Evolutionary conservation across 2,329 filamentous ascomycete species (phyloP), one percentile per base, ranked within the genome.

Genomic region (Aspergillus arachidicola): DNA sequence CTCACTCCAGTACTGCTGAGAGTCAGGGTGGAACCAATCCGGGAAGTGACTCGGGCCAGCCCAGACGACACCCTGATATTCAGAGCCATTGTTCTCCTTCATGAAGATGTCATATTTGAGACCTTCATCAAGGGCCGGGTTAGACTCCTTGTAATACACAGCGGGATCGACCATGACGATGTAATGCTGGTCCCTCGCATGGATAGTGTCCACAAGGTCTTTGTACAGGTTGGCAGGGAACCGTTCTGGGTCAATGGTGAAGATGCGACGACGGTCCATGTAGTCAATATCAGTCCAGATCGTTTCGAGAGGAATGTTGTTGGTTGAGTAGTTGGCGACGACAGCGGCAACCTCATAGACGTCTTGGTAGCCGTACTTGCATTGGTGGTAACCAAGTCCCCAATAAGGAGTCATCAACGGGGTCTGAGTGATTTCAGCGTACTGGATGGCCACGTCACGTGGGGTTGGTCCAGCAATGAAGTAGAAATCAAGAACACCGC

Each of bases 401-500:
- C 86, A 89, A 72, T 90, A 90, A 0, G 86, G 86, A 73, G 86
- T 82, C 85, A 89, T 88, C 2, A 83, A 80, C 1, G 87, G 85
- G 5, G 83, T 72, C 0, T 85, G 86, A 10, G 83, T 81, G 41
- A 89, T 75, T 61, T 85, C 81, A 0, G 85, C 79, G 66, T 89
- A 89, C 69, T 89, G 86, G 67, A 80, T 78, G 9, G 85, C 80
- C 0, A 88, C 86, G 10, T 87, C 84, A 36, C 85, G 76, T 0
- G 88, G 85, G 0, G 79, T 82, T 0, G 87, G 85, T 0, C 88
- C 88, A 5, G 86, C 81, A 14, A 89, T 68, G 70, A 90, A 89
- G 71, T 90, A 90, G 57, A 90, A 86, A 74, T 94, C 92, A 1
- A 95, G 73, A 26, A 93, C 84, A 12, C 92, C 92, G 7, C 92